Percentiles rank a stretch among this genome's conserved stretches.
Evolutionary conservation across 768 basidiomycete genomes (phyloP).

Genomic region (Agrocybe pediades): DNA sequence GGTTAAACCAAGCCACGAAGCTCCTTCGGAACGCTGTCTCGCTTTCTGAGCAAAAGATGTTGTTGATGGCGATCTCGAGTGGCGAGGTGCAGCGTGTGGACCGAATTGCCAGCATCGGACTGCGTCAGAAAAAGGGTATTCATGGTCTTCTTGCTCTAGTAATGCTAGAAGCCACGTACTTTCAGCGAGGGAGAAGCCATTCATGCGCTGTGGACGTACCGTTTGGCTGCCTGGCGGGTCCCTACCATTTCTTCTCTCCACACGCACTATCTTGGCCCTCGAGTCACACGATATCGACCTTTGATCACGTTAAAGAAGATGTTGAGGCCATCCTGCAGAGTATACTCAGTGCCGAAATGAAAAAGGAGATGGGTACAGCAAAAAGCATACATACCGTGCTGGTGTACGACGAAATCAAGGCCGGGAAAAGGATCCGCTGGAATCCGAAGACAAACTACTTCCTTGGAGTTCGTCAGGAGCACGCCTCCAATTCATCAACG

Average conservation of each 20-base stretch:
- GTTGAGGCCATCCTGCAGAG: neutral
- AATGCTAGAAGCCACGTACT: slow-evolving; percentile 21
- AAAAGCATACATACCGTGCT: slow-evolving; percentile 20
- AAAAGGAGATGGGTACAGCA: neutral
- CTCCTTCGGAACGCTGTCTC: slow-evolving; percentile 10
- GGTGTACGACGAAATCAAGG: slow-evolving; percentile 31
- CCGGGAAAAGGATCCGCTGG: slow-evolving; percentile 23
- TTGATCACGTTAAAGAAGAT: slow-evolving; percentile 10
- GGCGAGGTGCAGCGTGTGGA: slow-evolving; percentile 15
- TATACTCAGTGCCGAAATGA: neutral
- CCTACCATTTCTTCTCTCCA: slow-evolving; percentile 12
- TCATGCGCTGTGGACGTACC: slow-evolving; percentile 15
- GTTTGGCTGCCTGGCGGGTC: slow-evolving; percentile 17
- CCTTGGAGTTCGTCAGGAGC: slow-evolving; percentile 27
- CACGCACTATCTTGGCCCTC: no score
- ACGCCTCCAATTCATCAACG: slow-evolving; percentile 18
- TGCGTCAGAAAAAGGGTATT: slow-evolving; percentile 5
- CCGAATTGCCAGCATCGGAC: slow-evolving; percentile 11
- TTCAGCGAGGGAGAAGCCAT: slow-evolving; percentile 23
- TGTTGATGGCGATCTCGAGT: slow-evolving; percentile 20
- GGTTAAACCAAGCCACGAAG: slow-evolving; percentile 16
- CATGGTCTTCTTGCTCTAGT: slow-evolving; percentile 7
- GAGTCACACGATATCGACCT: no score
- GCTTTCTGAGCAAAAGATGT: slow-evolving; percentile 16
- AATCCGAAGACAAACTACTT: slow-evolving; percentile 24